Evolutionary conservation across 345 rosid species (phyloP).

Genomic region (Chamaenerion angustifolium): DNA sequence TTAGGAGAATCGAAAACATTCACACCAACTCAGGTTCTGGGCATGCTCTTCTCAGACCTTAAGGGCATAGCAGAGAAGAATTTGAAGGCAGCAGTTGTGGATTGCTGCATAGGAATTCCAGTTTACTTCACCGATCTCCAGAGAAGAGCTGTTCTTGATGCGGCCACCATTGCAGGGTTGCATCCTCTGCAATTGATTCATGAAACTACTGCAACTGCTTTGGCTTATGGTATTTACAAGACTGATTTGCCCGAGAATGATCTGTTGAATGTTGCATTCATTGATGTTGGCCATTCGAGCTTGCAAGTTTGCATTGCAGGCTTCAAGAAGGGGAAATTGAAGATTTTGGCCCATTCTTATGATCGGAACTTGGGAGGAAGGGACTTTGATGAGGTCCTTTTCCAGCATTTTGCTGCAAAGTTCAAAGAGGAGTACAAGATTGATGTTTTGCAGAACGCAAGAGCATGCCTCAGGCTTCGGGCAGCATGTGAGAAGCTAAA

Average conservation of each 20-base stretch:
- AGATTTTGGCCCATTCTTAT: slow-evolving; percentile 61
- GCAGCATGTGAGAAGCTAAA: slow-evolving; percentile 86
- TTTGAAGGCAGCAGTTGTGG: slow-evolving; percentile 71
- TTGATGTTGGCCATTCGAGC: slow-evolving; percentile 84
- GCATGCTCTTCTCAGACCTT: slow-evolving; percentile 73
- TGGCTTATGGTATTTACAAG: slow-evolving; percentile 95
- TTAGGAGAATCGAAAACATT: slow-evolving; percentile 69
- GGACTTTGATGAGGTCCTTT: slow-evolving; percentile 83
- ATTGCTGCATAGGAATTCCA: slow-evolving; percentile 94
- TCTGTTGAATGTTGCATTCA: slow-evolving; percentile 71
- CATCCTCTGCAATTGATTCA: slow-evolving; percentile 77
- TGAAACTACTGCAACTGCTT: slow-evolving; percentile 88
- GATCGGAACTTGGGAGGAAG: slow-evolving; percentile 86
- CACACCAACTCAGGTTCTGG: slow-evolving; percentile 88
- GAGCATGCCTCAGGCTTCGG: slow-evolving; percentile 76
- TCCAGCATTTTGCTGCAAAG: slow-evolving; percentile 58
- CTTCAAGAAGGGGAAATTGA: slow-evolving; percentile 76
- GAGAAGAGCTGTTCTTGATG: slow-evolving; percentile 88
- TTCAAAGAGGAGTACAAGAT: slow-evolving; percentile 86
- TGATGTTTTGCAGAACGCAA: slow-evolving; percentile 75
- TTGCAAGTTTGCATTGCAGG: slow-evolving; percentile 98
- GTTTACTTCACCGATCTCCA: slow-evolving; percentile 84
- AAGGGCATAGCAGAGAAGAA: slow-evolving; percentile 84
- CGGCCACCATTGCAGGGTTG: slow-evolving; percentile 85
- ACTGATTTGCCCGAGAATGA: slow-evolving; percentile 88